Evolutionary conservation across 202 grass and related monocot genomes (phyloP).

Genomic region (Schoenoplectus triqueter): DNA sequence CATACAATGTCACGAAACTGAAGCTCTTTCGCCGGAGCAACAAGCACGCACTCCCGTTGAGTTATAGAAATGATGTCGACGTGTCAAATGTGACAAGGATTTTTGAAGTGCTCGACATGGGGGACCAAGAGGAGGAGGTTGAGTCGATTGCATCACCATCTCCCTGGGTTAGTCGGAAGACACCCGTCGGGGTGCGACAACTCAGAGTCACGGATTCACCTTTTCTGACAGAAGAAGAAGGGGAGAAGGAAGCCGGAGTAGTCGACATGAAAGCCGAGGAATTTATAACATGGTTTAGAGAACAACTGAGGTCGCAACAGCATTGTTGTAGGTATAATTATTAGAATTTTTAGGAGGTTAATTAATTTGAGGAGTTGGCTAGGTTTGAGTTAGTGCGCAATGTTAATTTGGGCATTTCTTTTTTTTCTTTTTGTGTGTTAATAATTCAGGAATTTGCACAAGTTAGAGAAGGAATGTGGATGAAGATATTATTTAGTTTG

Average conservation of each 20-base stretch:
- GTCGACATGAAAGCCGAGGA: slow-evolving; percentile 77
- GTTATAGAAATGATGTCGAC: slow-evolving; percentile 29
- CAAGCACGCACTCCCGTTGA: not conserved
- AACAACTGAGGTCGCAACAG: slow-evolving; percentile 67
- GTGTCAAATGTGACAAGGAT: slow-evolving; percentile 46
- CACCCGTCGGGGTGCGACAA: slow-evolving; percentile 37
- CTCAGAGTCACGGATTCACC: slow-evolving; percentile 78
- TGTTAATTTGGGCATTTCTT: not conserved
- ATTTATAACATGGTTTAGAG: slow-evolving; percentile 77
- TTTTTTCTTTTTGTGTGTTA: not conserved
- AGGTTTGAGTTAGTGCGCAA: slow-evolving; percentile 20
- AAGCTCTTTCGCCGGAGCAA: slow-evolving; percentile 28
- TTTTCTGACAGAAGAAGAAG: slow-evolving; percentile 48
- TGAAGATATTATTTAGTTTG: slow-evolving; percentile 11
- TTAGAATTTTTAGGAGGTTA: slow-evolving; percentile 17
- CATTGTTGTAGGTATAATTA: slow-evolving; percentile 28
- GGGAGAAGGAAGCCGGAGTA: slow-evolving; percentile 35
- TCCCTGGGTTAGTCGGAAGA: slow-evolving; percentile 4
- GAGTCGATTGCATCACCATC: slow-evolving; percentile 20
- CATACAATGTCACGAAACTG: slow-evolving; percentile 29
- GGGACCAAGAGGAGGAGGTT: not conserved
- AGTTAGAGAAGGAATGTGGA: slow-evolving; percentile 9
- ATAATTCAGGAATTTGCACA: slow-evolving; percentile 25
- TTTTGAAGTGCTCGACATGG: slow-evolving; percentile 61
- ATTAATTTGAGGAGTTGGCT: slow-evolving; percentile 19